Evolutionary conservation across 2,329 filamentous ascomycete genomes (phyloP).

Genomic region (Ophiocordyceps camponoti-leonardi): DNA sequence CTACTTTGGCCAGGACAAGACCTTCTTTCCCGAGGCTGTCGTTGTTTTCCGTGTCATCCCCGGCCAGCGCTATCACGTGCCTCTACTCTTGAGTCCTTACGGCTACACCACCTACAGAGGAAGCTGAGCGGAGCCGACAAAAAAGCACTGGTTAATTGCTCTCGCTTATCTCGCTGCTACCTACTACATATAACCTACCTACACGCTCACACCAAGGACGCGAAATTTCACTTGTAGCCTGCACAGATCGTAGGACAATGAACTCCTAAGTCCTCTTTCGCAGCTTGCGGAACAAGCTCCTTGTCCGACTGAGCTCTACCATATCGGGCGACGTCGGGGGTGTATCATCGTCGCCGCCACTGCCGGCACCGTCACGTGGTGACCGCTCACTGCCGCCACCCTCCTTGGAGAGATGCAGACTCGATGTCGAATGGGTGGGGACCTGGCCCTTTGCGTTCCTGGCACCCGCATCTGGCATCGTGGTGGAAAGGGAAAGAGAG

Average conservation of each 20-base stretch:
- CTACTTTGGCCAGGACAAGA: slow-evolving; percentile 50
- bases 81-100: slow-evolving; percentile 59
- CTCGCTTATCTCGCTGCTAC: background rate
- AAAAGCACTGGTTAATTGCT: background rate
- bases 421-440: slow-evolving; percentile 10
- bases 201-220: background rate
- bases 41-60: slow-evolving; percentile 34
- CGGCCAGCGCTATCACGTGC: slow-evolving; percentile 63
- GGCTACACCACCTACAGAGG: slow-evolving; percentile 73
- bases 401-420: slow-evolving; percentile 18
- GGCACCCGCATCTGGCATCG: slow-evolving; percentile 3
- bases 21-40: slow-evolving; percentile 43
- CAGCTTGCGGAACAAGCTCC: slow-evolving; percentile 5
- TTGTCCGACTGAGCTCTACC: slow-evolving; percentile 11
- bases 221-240: slow-evolving; percentile 1
- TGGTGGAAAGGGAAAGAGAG: slow-evolving; percentile 18
- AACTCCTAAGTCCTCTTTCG: slow-evolving; percentile 1
- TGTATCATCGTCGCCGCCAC: slow-evolving; percentile 13
- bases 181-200: background rate
- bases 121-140: slow-evolving; percentile 28
- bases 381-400: slow-evolving; percentile 19
- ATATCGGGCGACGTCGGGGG: slow-evolving; percentile 19
- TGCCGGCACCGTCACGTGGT: slow-evolving; percentile 2
- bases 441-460: slow-evolving; percentile 9
- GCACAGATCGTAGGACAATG: slow-evolving; percentile 3